These are phyloP conservation scores for Penicillium desertorum DNA, from an alignment of 495 filamentous ascomycete genomes.

Conservation along the genomic window DNA sequence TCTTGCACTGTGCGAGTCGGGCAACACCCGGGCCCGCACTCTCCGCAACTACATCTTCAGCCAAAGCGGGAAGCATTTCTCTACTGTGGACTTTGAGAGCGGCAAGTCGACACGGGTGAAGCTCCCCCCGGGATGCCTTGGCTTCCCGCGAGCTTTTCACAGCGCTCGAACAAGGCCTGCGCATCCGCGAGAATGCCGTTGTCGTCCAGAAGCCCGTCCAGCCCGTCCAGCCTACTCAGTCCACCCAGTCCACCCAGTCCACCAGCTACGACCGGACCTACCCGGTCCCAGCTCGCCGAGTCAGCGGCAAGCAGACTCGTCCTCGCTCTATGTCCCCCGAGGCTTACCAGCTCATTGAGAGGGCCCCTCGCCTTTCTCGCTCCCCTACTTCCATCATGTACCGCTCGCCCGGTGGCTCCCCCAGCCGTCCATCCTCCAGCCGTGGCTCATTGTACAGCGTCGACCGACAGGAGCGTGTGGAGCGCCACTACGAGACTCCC, in stretches of 20 bases:
- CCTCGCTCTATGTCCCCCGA: constrained; percentile 23
- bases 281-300: constrained; percentile 34
- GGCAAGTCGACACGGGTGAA: constrained; percentile 48
- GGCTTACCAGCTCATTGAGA: constrained; percentile 40
- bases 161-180: constrained; percentile 49
- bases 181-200: constrained; percentile 26
- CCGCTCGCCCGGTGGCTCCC: constrained; percentile 30
- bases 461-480: constrained; percentile 40
- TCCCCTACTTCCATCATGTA: constrained; percentile 34
- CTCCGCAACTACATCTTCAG: constrained; percentile 53
- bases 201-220: constrained; percentile 17
- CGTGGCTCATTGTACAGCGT: constrained; percentile 45
- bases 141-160: constrained; percentile 46
- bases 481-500: constrained; percentile 35
- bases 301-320: constrained; percentile 18
- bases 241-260: constrained; percentile 15
- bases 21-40: constrained; percentile 45
- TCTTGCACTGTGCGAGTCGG: constrained; percentile 48
- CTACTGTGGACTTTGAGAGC: constrained; percentile 47
- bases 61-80: constrained; percentile 48
- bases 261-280: constrained; percentile 48
- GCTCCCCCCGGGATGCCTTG: constrained; percentile 44
- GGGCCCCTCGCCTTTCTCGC: constrained; percentile 29
- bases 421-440: constrained; percentile 37
- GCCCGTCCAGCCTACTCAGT: constrained; percentile 17